Conservation (phyloP, 768 basidiomycete species). For the Tubosaeta brunneosetosa region DNA sequence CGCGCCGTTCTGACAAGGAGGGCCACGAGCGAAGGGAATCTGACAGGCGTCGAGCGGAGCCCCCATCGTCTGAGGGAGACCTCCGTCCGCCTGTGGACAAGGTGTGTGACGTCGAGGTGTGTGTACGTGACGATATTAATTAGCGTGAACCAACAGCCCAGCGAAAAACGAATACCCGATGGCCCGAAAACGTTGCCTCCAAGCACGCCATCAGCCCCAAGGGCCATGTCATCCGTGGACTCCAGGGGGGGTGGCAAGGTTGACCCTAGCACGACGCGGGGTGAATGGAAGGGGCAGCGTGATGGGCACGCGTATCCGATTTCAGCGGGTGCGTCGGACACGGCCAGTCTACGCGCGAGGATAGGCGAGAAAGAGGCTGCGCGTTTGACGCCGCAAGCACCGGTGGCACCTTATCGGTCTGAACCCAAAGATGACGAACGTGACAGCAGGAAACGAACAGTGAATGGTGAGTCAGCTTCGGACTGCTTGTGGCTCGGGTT, state of each 20-base stretch:
- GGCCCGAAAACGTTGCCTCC: conserved; percentile 52
- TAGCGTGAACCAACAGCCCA: conserved; percentile 30
- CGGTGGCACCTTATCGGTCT: conserved; percentile 40
- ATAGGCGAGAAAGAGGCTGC: conserved; percentile 57
- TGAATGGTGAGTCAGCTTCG: conserved; percentile 48
- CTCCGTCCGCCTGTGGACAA: conserved; percentile 53
- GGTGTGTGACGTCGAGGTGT: conserved; percentile 35
- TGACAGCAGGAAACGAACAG: conserved; percentile 63
- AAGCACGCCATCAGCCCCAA: conserved; percentile 63
- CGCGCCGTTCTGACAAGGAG: conserved; percentile 68
- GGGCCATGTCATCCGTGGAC: conserved; percentile 60
- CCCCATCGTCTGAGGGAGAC: conserved; percentile 52
- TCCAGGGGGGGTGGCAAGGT: conserved; percentile 37
- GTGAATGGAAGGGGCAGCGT: conserved; percentile 46
- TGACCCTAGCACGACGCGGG: conserved; percentile 35
- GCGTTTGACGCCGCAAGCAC: conserved; percentile 37
- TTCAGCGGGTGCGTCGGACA: conserved; percentile 18
- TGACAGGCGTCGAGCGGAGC: conserved; percentile 61
- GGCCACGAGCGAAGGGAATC: conserved; percentile 66
- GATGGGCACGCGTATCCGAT: conserved; percentile 24
- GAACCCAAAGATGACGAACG: conserved; percentile 62
- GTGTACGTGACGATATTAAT: not conserved
- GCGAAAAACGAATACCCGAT: conserved; percentile 55
- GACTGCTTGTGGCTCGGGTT: conserved; percentile 1
- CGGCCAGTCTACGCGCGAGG: conserved; percentile 47